Conservation (phyloP, 352 stramenopile species). For the Phytophthora boehmeriae region DNA sequence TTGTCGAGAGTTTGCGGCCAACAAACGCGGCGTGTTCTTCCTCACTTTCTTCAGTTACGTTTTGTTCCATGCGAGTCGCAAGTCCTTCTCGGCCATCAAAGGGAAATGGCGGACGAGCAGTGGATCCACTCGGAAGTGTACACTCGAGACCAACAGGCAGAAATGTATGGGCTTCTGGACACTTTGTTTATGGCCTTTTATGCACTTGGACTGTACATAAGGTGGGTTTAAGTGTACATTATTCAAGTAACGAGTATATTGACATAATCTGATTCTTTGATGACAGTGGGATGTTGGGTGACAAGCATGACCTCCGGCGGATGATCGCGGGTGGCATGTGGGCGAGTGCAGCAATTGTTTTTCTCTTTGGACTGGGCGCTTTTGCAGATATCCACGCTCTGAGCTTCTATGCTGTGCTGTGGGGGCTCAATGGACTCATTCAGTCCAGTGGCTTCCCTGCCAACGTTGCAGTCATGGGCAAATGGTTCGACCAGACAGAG, state of each 20-base stretch:
- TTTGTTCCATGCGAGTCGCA: constrained; percentile 76
- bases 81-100: constrained; percentile 86
- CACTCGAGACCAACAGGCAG: constrained; percentile 57
- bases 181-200: constrained; percentile 87
- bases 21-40: constrained; percentile 66
- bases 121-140: constrained; percentile 78
- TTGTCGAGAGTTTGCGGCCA: constrained; percentile 38
- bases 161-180: constrained; percentile 85
- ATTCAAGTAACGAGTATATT: neutral
- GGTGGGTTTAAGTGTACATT: constrained; percentile 13
- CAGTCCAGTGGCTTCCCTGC: constrained; percentile 81
- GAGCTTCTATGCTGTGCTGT: constrained; percentile 72
- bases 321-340: constrained; percentile 80
- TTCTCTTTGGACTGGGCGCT: constrained; percentile 68
- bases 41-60: constrained; percentile 87
- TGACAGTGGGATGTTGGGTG: constrained; percentile 64
- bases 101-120: constrained; percentile 80
- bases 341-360: constrained; percentile 58
- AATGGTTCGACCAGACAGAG: constrained; percentile 90
- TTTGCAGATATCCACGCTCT: constrained; percentile 69
- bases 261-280: constrained; percentile 12
- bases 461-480: constrained; percentile 89
- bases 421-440: constrained; percentile 80
- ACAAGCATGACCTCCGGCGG: constrained; percentile 68
- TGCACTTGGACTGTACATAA: constrained; percentile 73